Base-by-base conservation (phyloP, 148 eudicot genomes). In the Rhododendron simsii region DNA sequence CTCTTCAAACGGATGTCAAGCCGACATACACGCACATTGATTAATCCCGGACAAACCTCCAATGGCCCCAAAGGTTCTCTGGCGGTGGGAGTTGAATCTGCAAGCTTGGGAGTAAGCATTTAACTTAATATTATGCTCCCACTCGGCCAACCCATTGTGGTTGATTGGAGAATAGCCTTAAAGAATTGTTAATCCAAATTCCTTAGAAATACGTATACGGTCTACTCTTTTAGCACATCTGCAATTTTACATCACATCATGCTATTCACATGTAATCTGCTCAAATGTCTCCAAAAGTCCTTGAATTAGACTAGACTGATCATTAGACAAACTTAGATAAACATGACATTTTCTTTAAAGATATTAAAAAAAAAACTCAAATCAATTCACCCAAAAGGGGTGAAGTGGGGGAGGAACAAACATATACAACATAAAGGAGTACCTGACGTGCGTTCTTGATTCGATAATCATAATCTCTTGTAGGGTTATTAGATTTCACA, bases 401-500 rank as follows among this genome's bases (percentile, higher is more conserved):
- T 10, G 39, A 37, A 37, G 39, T 2, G 39, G 39, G 39, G 39
- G 39, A 37, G 39, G 4, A 37, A 37, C 39, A 37, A 37, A 37
- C 39, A 37, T 37, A 37, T 37, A 37, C 23, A 55, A 30, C 48
- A 23, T 1, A 77, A 44, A 50, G 39, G 3, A 45, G 45, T 84
- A 91, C 92, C 92, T 84, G 57, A 74, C 44, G 85, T 74, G 67
- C 78, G 30, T 55, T 16, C 69, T 45, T 57, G 81, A 30, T 65
- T 44, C 6, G 33, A 12, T 81, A 59, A 81, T 28, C 50, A 16
- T 51, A 7, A 69, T 69, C 65, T 78, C 73, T 84, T 6, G 82
- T 78, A n/a, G 51, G 28, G 3, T 84, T 71, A 37, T 85, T 76
- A 45, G 81, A 48, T 59, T 77, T 41, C 35, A 75, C 51, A 33